phyloP scores from a whole-genome alignment of 2,329 filamentous ascomycete species.

The Fusarium robinianum region DNA sequence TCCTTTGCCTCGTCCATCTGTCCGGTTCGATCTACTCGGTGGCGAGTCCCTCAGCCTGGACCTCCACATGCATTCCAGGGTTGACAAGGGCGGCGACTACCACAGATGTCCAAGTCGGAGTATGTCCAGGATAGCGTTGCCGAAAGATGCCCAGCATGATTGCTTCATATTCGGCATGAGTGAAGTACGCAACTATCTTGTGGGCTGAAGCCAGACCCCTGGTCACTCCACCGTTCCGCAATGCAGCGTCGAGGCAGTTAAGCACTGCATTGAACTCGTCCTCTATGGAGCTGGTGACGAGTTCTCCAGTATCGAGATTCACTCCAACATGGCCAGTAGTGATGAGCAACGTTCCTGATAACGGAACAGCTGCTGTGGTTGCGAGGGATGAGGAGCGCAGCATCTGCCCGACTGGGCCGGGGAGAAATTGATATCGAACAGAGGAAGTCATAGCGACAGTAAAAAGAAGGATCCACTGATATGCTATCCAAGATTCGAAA shows the following conservation, averaged over 20 bases:
- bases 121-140: constrained; percentile 9
- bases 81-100: constrained; percentile 23
- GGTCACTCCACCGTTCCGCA: constrained; percentile 18
- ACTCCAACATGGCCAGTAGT: constrained; percentile 24
- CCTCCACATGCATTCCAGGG: constrained; percentile 21
- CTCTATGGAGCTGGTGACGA: constrained; percentile 14
- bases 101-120: constrained; percentile 24
- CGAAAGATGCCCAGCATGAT: constrained; percentile 17
- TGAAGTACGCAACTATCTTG: constrained; percentile 23
- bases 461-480: not conserved
- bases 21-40: not conserved
- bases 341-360: constrained; percentile 10
- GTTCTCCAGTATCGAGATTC: constrained; percentile 17
- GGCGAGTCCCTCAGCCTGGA: constrained; percentile 23
- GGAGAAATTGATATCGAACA: constrained; percentile 8
- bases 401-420: constrained; percentile 18
- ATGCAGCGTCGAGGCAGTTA: constrained; percentile 24
- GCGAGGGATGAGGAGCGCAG: constrained; percentile 15
- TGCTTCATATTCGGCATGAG: constrained; percentile 18
- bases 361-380: constrained; percentile 15
- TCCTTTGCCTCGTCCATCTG: not conserved
- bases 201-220: constrained; percentile 16
- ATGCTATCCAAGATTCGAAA: not conserved
- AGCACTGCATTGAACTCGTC: constrained; percentile 24
- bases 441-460: constrained; percentile 4